Evolutionary conservation across 73 alveolate species (phyloP).

Genomic region (Paramecium biaurelia): DNA sequence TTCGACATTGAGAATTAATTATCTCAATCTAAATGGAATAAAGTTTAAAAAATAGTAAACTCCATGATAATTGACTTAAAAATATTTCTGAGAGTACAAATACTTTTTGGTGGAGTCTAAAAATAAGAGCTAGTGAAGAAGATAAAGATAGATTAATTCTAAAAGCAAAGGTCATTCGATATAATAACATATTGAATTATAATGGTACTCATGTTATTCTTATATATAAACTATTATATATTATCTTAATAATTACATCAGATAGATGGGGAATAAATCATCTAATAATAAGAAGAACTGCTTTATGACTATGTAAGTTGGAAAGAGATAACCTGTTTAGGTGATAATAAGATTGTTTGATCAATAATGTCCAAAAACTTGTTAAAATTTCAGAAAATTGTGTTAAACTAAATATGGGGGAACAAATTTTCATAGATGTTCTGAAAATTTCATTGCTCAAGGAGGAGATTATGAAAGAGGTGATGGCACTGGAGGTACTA

Average conservation of each 20-base stretch:
- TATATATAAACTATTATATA: no score
- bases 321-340: neutral
- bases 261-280: neutral
- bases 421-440: conserved; percentile 69
- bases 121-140: neutral
- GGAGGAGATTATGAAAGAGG: conserved; percentile 78
- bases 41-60: no score
- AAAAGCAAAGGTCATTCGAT: no score
- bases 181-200: no score
- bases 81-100: neutral
- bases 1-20: neutral
- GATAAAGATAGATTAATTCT: no score
- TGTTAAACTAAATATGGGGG: conserved; percentile 30
- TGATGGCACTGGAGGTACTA: conserved; percentile 75
- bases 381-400: neutral
- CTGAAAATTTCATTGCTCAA: conserved; percentile 67
- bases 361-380: neutral
- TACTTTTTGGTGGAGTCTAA: neutral
- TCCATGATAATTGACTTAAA: no score
- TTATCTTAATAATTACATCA: neutral
- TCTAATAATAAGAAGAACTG: neutral
- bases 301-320: neutral
- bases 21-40: neutral
- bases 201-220: no score
- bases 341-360: neutral